Evolutionary conservation across 164 flowering plant genomes (phyloP), one percentile per base, ranked within the genome.

Genomic region (Dillenia suffruticosa): DNA sequence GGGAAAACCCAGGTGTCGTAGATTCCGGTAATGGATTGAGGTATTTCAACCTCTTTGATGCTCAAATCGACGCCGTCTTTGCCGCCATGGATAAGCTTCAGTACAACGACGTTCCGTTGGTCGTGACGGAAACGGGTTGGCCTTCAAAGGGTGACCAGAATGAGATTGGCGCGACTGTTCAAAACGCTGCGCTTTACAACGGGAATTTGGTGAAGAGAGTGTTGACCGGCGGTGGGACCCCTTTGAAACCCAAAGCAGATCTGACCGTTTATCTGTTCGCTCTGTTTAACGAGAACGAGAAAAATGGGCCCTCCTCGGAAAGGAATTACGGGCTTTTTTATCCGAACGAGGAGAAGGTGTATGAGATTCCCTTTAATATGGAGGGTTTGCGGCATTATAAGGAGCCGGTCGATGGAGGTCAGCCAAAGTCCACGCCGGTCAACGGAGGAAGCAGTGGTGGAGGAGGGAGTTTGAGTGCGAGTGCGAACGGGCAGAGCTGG

Each of bases 81-180:
- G 85, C 96, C 0, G 99, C 99, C 12, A 79, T 89, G 87, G 57
- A 75, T 0, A 84, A 83, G 0, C 55, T 91, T 8, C 49, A 73
- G 2, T 85, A 71, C 65, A 51, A 77, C 54, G 87, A 85, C 63
- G 59, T 91, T 2, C 69, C 66, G 59, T 11, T 89, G 44, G 77
- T 78, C 16, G 85, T 94, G 12, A 63, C 94, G 0, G 99, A 94
- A 66, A 94, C 97, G 0, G 99, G 99, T 1, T 94, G 99, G 99
- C 97, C 99, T 0, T 87, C 96, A 0, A 64, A 68, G 49, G 99
- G 99, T 0, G 99, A 88, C 61, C 72, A 72, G 58, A 69, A 78
- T 9, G 97, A 94, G 68, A 61, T 63, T 9, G 99, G 99, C 0
- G 90, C 97, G 0, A 48, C 79, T 14, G 48, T 8, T 13, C 77